These are phyloP conservation scores for Osmanthus fragrans DNA, from an alignment of 257 asterid genomes.

Conservation along the genomic window DNA sequence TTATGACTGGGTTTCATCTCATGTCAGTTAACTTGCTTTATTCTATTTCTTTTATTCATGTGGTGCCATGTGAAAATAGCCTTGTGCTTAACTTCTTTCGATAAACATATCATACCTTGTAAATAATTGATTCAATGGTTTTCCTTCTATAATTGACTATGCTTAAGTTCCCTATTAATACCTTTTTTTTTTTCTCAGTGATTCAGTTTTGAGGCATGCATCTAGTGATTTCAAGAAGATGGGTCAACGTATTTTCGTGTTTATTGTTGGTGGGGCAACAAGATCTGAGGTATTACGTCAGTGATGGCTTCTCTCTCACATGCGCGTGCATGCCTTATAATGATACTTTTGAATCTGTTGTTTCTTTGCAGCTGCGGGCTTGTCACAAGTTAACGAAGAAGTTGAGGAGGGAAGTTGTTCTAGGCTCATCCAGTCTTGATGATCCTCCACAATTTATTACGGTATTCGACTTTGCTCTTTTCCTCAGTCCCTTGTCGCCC, in stretches of 20 bases:
- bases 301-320: background rate
- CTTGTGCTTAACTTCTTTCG: background rate
- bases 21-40: slow-evolving; percentile 4
- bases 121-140: background rate
- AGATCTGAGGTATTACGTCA: slow-evolving; percentile 80
- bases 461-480: slow-evolving; percentile 46
- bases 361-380: slow-evolving; percentile 72
- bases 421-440: slow-evolving; percentile 96
- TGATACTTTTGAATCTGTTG: slow-evolving; percentile 15
- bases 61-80: slow-evolving; percentile 10
- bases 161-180: background rate
- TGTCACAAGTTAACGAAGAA: slow-evolving; percentile 88
- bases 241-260: slow-evolving; percentile 95
- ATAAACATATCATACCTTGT: slow-evolving; percentile 2
- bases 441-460: slow-evolving; percentile 95
- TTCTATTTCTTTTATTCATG: background rate
- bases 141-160: background rate
- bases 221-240: slow-evolving; percentile 96
- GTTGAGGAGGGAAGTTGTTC: slow-evolving; percentile 80
- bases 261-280: slow-evolving; percentile 97
- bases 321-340: background rate
- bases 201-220: slow-evolving; percentile 85
- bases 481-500: slow-evolving; percentile 10
- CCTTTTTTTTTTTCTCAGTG: slow-evolving; percentile 50
- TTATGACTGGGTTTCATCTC: background rate